Evolutionary conservation across 2,329 filamentous ascomycete species (phyloP), one percentile per base, ranked within the genome.

Genomic region (Berkeleyomyces rouxiae): DNA sequence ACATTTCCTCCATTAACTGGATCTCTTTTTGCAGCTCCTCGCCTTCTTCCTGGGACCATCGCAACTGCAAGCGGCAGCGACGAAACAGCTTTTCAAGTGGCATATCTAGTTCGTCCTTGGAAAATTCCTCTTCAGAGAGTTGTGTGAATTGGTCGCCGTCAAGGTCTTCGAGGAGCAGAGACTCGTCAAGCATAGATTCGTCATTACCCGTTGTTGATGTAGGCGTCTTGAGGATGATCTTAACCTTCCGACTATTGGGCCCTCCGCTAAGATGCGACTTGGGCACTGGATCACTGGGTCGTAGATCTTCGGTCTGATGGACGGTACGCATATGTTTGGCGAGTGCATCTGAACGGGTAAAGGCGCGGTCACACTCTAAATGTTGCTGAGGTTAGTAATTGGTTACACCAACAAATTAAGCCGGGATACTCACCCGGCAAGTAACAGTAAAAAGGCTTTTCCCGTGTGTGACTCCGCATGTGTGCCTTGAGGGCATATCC

Each of bases 311-410:
- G 3, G 92, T 63, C 72, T 99, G 93, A 76, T 99, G 93, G 44
- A 99, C 91, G 13, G 93, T 97, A 68, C 93, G 87, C 90, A 97
- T 97, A 72, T 99, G 93, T 74, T 99, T 99, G 1, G 92, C 90
- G 0, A 99, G 80, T 10, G 93, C 93, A 70, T 99, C 93, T 33
- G 92, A 96, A 67, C 93, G 82, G 2, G 93, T 99, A 69, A 99
- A 99, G 40, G 91, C 91, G 65, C 92, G 87, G 72, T 99, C 93
- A 75, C 93, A 99, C 81, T 99, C 93, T 95, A 69, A 47, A 57
- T 4, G 10, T 3, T 11, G 55, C 33, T 58, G 7, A 9, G 33
- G 47, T 58, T 63, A 60, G 61, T 5, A 13, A 40, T 49, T 40
- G 33, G 6, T 36, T 16, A 11, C 36, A 31, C 16, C 10, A 10